Evolutionary conservation across 164 flowering plant genomes (phyloP).

Genomic region (Magnolia sinica): DNA sequence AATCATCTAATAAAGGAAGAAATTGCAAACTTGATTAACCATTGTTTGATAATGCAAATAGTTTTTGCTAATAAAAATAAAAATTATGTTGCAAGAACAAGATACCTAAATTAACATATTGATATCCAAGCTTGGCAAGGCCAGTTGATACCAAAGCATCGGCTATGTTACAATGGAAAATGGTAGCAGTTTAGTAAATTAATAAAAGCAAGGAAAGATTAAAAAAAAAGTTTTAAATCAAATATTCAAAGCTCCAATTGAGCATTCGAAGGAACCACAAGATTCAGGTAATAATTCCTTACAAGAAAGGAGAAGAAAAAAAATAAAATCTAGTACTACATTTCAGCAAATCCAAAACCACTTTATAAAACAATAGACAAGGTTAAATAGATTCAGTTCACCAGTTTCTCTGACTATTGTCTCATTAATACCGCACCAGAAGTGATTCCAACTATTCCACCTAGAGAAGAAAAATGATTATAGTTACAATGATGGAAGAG

Average conservation of each 20-base stretch:
- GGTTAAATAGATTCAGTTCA: not conserved
- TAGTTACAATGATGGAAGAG: no score
- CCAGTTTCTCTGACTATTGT: slow-evolving; percentile 15
- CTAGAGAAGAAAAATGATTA: not conserved
- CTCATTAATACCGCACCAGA: slow-evolving; percentile 14
- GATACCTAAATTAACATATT: slow-evolving; percentile 8
- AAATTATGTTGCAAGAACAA: no score
- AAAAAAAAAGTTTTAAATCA: not conserved
- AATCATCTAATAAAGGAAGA: slow-evolving; percentile 10
- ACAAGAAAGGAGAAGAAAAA: no score
- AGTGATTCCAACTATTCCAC: slow-evolving; percentile 26
- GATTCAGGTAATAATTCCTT: not conserved
- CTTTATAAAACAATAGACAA: not conserved
- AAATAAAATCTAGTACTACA: not conserved
- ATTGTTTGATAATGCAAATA: not conserved
- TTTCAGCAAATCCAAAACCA: not conserved
- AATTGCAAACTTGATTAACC: not conserved
- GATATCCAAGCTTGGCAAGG: slow-evolving; percentile 11
- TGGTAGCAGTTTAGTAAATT: not conserved
- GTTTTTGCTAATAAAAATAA: not conserved
- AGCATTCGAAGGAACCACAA: not conserved
- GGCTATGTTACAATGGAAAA: not conserved
- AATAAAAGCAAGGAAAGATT: not conserved
- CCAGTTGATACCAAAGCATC: slow-evolving; percentile 12
- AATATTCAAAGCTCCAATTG: not conserved